These are phyloP conservation scores for Stipa capillata DNA, from an alignment of 176 grass and related monocot species.

Conservation along the genomic window DNA sequence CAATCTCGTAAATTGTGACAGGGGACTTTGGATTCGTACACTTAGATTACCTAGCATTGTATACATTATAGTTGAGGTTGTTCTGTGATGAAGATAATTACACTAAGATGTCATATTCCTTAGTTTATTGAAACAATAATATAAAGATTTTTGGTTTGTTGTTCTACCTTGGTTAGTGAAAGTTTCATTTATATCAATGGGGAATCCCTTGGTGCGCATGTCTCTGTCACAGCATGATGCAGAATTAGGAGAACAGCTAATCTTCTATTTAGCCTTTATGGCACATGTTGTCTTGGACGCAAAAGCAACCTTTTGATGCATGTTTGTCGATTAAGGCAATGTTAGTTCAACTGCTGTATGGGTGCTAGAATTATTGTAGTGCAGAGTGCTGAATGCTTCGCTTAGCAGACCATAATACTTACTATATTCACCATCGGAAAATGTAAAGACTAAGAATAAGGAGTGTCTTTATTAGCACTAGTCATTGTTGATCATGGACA, in stretches of 20 bases:
- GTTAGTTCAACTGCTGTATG: background rate
- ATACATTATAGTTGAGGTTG: background rate
- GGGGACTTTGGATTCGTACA: background rate
- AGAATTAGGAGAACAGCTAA: background rate
- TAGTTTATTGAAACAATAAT: too few species aligned
- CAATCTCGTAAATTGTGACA: background rate
- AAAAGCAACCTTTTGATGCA: background rate
- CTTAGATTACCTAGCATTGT: background rate
- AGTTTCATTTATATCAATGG: background rate
- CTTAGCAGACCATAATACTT: background rate
- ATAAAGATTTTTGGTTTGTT: background rate
- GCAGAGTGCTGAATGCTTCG: conserved; percentile 5
- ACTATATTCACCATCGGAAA: too few species aligned
- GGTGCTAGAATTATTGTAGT: background rate
- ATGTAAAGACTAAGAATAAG: background rate
- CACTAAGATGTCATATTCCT: too few species aligned
- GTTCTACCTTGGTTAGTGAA: background rate
- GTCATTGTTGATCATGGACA: background rate
- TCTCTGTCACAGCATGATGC: background rate
- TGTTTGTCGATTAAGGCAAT: background rate
- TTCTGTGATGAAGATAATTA: too few species aligned
- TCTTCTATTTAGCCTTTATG: conserved; percentile 1
- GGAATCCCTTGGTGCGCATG: background rate
- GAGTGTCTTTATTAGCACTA: background rate
- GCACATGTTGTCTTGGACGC: background rate